Base-by-base conservation (phyloP, 768 basidiomycete genomes). In the Kwoniella europaea region DNA sequence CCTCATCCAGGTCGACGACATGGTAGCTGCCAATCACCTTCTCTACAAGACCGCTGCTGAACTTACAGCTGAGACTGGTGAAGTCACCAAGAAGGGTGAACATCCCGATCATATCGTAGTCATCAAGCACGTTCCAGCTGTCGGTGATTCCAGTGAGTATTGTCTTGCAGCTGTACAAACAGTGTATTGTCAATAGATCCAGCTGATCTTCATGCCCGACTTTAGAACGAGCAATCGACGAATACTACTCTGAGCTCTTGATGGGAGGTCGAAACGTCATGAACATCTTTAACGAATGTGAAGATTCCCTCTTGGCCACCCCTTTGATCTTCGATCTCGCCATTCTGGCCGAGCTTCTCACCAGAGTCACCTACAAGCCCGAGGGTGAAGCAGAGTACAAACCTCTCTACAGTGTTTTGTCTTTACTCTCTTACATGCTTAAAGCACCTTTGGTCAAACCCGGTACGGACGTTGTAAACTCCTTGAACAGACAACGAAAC, bases 201-300 rank as follows among this genome's bases (percentile, higher is more conserved):
- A 18, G 56, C 68, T 69, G 52, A 69, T 46, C 4, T 50, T 13
- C 54, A 22, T 55, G 16, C 18, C 50, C 16, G 5, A 6, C 10
- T 46, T 5, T 55, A 77, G 76, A 80, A 63, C 71, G 77, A 67
- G 97, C 95, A n/a, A 94, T 98, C 87, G 97, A 98, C 85, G 95
- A 98, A 87, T 98, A 98, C 86, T 94, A 94, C 85, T 95, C 93
- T 12, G 95, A 98, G 87, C 94, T 98, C 79, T 91, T 95, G 86
- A 96, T 95, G 81, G 95, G 95, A 76, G 95, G 95, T 35, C 87
- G 93, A 12, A 94, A 97, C 87, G 94, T 92, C 84, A 93, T 94
- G 86, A 84, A 82, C 77, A 82, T 85, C 67, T 97, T 96, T 89
- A 98, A 98, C 84, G 92, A 95, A 84, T 98, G 96, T 87, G 94